Percentiles rank a stretch among this genome's conserved stretches.
phyloP scores from a whole-genome alignment of 768 basidiomycete species.

The Harrya chromipes region DNA sequence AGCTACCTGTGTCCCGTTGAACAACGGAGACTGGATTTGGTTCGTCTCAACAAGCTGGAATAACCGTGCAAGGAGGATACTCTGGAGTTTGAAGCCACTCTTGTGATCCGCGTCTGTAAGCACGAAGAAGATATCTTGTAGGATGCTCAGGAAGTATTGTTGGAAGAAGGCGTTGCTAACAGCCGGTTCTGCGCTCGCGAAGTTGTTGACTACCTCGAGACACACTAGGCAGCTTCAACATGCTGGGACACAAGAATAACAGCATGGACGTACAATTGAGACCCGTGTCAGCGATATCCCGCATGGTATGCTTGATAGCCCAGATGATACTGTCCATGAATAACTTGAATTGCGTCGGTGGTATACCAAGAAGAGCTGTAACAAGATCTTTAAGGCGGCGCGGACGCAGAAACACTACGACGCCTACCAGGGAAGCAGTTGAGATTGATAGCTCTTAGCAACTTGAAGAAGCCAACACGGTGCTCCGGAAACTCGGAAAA shows the following conservation, averaged over 20 bases:
- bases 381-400: neutral
- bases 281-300: constrained; percentile 93
- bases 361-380: constrained; percentile 73
- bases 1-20: constrained; percentile 68
- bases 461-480: constrained; percentile 94
- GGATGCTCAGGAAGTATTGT: constrained; percentile 88
- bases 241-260: neutral
- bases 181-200: constrained; percentile 71
- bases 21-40: constrained; percentile 77
- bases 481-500: constrained; percentile 99
- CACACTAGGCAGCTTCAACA: constrained; percentile 54
- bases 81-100: constrained; percentile 96
- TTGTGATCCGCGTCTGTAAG: constrained; percentile 98
- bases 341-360: constrained; percentile 92
- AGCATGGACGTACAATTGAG: constrained; percentile 53
- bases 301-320: constrained; percentile 99
- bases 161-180: constrained; percentile 95
- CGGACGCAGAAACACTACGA: neutral
- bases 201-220: constrained; percentile 93
- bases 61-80: constrained; percentile 86
- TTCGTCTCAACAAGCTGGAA: constrained; percentile 89
- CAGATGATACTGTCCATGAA: constrained; percentile 98
- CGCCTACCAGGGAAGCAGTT: constrained; percentile 93
- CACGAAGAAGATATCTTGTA: constrained; percentile 97
- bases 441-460: constrained; percentile 87